Evolutionary conservation across 305 asterid genomes (phyloP).

Genomic region (Rubia occidens): DNA sequence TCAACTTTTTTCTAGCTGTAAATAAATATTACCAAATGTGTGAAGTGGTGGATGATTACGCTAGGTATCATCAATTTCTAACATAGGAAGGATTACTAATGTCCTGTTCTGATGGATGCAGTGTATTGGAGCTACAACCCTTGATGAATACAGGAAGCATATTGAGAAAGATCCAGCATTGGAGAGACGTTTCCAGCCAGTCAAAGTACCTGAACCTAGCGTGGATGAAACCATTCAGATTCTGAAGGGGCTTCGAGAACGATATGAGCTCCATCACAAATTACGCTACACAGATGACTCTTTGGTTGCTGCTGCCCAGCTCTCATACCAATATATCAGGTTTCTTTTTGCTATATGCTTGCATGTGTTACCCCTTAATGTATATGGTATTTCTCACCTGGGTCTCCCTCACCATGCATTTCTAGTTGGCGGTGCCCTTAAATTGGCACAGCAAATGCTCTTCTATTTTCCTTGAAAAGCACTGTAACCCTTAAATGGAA

Average conservation of each 20-base stretch:
- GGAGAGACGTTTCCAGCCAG: slow-evolving; percentile 96
- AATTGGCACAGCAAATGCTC: background rate
- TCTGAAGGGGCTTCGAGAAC: slow-evolving; percentile 83
- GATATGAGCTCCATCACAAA: slow-evolving; percentile 96
- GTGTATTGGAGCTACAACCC: slow-evolving; percentile 98
- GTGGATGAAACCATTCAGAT: slow-evolving; percentile 91
- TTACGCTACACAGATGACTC: slow-evolving; percentile 94
- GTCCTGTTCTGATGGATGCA: slow-evolving; percentile 18
- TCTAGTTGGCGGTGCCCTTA: background rate
- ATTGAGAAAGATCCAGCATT: slow-evolving; percentile 96
- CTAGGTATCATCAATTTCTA: too few relatives aligned
- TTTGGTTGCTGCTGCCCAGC: slow-evolving; percentile 79
- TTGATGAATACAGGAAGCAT: slow-evolving; percentile 90
- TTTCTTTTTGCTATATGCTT: slow-evolving; percentile 13
- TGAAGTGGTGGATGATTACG: background rate
- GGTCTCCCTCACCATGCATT: background rate
- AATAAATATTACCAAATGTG: background rate
- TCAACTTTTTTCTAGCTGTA: background rate
- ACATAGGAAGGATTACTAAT: background rate
- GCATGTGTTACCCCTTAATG: background rate
- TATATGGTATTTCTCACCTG: background rate
- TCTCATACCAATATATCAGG: slow-evolving; percentile 96
- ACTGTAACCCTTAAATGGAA: background rate
- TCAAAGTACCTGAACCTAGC: slow-evolving; percentile 91
- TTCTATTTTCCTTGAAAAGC: too few relatives aligned